phyloP scores from a whole-genome alignment of 306 rosid genomes.

The Cucurbita ficifolia region DNA sequence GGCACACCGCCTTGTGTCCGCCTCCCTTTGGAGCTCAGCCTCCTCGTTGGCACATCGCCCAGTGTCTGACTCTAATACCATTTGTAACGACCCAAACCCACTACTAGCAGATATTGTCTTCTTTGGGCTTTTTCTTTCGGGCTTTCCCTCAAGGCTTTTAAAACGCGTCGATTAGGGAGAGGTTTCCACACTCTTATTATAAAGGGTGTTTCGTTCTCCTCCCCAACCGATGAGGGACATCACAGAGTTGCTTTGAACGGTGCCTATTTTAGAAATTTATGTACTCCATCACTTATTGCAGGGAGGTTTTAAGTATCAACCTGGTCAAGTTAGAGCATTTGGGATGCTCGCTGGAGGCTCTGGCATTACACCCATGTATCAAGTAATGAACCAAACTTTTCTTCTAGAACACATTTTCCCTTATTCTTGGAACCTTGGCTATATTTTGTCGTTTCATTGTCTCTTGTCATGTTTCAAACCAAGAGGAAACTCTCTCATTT shows the following conservation, averaged over 20 bases:
- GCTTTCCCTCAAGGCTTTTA: too few relatives aligned
- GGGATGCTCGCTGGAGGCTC: constrained; percentile 99
- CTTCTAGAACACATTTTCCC: background rate
- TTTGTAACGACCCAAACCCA: too few relatives aligned
- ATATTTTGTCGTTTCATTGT: background rate
- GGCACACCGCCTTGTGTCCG: too few relatives aligned
- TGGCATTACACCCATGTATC: constrained; percentile 98
- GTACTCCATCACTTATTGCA: constrained; percentile 9
- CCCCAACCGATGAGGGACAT: too few relatives aligned
- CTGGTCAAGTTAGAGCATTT: constrained; percentile 78
- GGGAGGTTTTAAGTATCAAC: constrained; percentile 89
- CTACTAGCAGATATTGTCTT: too few relatives aligned
- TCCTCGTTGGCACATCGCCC: too few relatives aligned
- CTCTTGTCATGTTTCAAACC: background rate
- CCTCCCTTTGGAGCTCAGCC: too few relatives aligned
- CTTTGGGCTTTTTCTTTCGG: too few relatives aligned
- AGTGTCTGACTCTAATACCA: too few relatives aligned
- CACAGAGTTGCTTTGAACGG: background rate
- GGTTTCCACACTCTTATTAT: too few relatives aligned
- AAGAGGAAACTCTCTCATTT: background rate
- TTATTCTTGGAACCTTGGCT: background rate
- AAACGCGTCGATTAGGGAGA: too few relatives aligned
- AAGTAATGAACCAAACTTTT: constrained; percentile 21
- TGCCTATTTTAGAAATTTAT: background rate
- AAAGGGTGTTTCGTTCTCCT: too few relatives aligned